Conservation (phyloP, 108 stramenopile species). For the Stephanodiscus triporus region DNA sequence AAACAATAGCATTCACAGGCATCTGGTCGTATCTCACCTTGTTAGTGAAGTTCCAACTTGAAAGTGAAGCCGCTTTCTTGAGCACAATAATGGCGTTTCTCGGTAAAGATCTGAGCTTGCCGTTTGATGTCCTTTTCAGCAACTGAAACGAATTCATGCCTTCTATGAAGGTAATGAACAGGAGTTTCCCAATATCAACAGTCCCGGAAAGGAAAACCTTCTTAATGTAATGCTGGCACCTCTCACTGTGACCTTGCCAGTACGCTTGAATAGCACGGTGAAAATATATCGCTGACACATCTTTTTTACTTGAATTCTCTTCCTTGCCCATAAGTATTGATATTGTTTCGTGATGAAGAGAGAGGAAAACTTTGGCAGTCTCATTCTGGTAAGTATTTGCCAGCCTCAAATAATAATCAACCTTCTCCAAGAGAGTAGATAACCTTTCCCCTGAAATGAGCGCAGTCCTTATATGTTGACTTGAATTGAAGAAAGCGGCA, state of each 20-base stretch:
- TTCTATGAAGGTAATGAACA: neutral
- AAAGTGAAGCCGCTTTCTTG: no score
- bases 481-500: slow-evolving; percentile 17
- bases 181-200: no score
- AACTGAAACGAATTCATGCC: neutral
- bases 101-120: no score
- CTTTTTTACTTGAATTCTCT: neutral
- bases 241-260: slow-evolving; percentile 26
- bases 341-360: slow-evolving; percentile 19
- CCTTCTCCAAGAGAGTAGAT: slow-evolving; percentile 10
- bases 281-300: slow-evolving; percentile 1
- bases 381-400: neutral
- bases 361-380: neutral
- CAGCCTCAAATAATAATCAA: slow-evolving; percentile 26
- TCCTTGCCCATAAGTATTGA: slow-evolving; percentile 20
- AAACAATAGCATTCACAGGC: no score
- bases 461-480: neutral
- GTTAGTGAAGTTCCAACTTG: no score
- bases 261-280: slow-evolving; percentile 22
- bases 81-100: no score
- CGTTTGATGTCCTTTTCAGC: no score
- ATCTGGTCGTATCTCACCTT: neutral
- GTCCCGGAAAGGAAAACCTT: neutral
- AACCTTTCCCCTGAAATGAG: slow-evolving; percentile 23
- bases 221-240: slow-evolving; percentile 8